Conservation (phyloP, 768 basidiomycete genomes). For the Russula griseocarnosa region DNA sequence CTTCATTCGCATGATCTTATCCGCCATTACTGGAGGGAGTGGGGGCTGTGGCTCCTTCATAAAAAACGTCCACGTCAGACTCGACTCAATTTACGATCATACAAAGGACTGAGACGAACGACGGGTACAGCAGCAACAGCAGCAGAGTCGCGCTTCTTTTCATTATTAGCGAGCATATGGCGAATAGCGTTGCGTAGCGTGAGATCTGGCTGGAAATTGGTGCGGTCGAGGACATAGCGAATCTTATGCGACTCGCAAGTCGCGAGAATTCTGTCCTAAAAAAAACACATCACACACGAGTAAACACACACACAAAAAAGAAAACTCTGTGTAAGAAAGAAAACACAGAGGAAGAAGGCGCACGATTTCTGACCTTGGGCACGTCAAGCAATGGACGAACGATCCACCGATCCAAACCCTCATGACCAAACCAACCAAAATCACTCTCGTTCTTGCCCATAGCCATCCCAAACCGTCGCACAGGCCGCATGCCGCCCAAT, state of each 20-base stretch:
- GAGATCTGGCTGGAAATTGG: conserved; percentile 70
- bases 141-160: not conserved
- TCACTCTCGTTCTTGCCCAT: conserved; percentile 31
- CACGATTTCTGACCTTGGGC: conserved; percentile 50
- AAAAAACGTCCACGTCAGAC: not conserved
- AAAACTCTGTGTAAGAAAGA: too few relatives aligned
- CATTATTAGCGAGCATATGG: conserved; percentile 36
- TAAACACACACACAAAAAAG: too few relatives aligned
- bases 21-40: conserved; percentile 14
- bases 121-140: not conserved
- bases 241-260: conserved; percentile 65
- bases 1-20: not conserved
- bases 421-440: conserved; percentile 44
- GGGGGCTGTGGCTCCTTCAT: not conserved
- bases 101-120: conserved; percentile 4
- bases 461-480: conserved; percentile 81
- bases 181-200: conserved; percentile 74
- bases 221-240: conserved; percentile 59
- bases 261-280: conserved; percentile 73
- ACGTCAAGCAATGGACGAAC: conserved; percentile 66
- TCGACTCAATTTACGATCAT: not conserved
- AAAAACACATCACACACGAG: too few relatives aligned
- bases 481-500: conserved; percentile 61
- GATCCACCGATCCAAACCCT: conserved; percentile 66
- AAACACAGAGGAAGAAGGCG: not conserved